A percentile compares a stretch with the other conserved stretches of the same genome.
phyloP scores from a whole-genome alignment of 257 asterid genomes.

The Rehmannia glutinosa region DNA sequence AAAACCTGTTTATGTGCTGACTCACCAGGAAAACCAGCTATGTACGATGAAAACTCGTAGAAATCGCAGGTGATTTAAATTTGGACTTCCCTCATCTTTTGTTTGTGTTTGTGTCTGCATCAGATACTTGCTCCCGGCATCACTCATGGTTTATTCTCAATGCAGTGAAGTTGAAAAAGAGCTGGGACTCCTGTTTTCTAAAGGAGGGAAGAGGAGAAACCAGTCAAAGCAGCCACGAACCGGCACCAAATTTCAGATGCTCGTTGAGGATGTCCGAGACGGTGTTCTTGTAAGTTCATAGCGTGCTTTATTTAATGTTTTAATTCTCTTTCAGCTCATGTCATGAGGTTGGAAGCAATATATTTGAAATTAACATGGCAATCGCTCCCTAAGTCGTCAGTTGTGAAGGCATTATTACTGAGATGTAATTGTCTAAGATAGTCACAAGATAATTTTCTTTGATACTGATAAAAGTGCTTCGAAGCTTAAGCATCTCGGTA shows the following conservation, averaged over 20 bases:
- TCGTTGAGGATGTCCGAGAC: conserved; percentile 86
- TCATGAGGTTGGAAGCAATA: not conserved
- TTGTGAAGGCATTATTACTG: not conserved
- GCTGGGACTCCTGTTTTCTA: conserved; percentile 76
- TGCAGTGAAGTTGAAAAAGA: conserved; percentile 94
- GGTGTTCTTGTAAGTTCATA: conserved; percentile 80
- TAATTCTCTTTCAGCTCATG: not conserved
- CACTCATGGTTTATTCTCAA: conserved; percentile 18
- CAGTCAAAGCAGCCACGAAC: conserved; percentile 55
- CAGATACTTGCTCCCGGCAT: not conserved
- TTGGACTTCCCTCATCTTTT: conserved; percentile 6
- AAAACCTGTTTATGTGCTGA: conserved; percentile 85
- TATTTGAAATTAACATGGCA: not conserved
- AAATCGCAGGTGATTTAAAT: conserved; percentile 57
- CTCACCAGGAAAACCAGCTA: conserved; percentile 83
- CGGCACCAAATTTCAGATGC: conserved; percentile 73
- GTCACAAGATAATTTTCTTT: not conserved
- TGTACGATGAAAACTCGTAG: conserved; percentile 94
- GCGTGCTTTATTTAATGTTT: not conserved
- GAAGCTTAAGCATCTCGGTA: too few species aligned
- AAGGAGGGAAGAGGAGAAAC: conserved; percentile 54
- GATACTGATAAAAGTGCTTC: too few species aligned
- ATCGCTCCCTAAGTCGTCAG: not conserved
- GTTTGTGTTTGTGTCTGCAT: not conserved
- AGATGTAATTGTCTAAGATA: not conserved